These are phyloP conservation scores for Solanum chilense DNA, from an alignment of 257 asterid genomes.

Conservation along the genomic window DNA sequence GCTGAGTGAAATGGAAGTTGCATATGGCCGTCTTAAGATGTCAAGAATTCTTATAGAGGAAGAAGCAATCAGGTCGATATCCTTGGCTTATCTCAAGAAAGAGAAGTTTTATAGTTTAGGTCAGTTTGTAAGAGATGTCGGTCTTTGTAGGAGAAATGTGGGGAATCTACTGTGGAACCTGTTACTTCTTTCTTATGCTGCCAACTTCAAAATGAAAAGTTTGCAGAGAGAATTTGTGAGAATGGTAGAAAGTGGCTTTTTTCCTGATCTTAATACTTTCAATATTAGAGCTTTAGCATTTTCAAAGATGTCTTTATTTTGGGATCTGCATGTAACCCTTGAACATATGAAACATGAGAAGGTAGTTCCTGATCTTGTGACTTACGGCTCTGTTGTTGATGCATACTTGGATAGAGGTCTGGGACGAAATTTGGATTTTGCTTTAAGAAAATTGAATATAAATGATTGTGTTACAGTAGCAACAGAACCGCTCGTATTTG, in stretches of 20 bases:
- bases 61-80: constrained; percentile 68
- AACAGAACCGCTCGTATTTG: constrained; percentile 67
- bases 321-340: constrained; percentile 88
- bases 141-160: constrained; percentile 76
- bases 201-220: constrained; percentile 89
- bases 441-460: constrained; percentile 31
- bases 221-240: constrained; percentile 79
- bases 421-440: constrained; percentile 67
- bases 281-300: constrained; percentile 74
- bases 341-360: constrained; percentile 78
- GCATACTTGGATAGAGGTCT: constrained; percentile 70
- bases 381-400: constrained; percentile 77
- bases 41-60: constrained; percentile 85
- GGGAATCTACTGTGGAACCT: constrained; percentile 95
- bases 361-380: constrained; percentile 80
- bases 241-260: constrained; percentile 80
- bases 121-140: constrained; percentile 61
- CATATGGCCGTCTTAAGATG: constrained; percentile 66
- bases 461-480: constrained; percentile 22
- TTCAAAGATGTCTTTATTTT: constrained; percentile 76
- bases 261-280: constrained; percentile 73
- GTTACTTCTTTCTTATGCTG: constrained; percentile 74
- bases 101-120: constrained; percentile 57
- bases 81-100: constrained; percentile 60
- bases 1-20: constrained; percentile 52